Conservation (phyloP, 2,329 filamentous ascomycete genomes). For the Esteya vermicola region DNA sequence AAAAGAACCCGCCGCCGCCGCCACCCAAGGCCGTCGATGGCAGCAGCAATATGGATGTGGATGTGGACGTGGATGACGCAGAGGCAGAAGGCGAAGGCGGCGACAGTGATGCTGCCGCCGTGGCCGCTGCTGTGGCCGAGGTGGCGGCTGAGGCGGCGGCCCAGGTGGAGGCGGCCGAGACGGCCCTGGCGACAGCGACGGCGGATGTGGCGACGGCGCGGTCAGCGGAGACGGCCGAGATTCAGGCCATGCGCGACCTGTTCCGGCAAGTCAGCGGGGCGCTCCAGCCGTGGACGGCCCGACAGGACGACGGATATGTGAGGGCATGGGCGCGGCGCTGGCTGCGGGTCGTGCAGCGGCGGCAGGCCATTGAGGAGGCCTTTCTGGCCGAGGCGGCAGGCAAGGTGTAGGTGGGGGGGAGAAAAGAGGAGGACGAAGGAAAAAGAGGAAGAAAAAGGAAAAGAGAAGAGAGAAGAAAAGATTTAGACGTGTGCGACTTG, state of each 20-base stretch:
- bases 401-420: conserved; percentile 8
- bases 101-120: conserved; percentile 1
- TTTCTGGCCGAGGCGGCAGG: conserved; percentile 30
- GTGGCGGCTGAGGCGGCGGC: conserved; percentile 10
- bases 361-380: conserved; percentile 74
- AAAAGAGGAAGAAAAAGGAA: neutral
- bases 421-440: neutral
- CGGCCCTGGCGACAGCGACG: conserved; percentile 18
- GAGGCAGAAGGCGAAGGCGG: conserved; percentile 6
- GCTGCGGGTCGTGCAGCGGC: conserved; percentile 71
- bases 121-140: conserved; percentile 30
- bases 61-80: conserved; percentile 24
- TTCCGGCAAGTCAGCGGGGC: conserved; percentile 72
- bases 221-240: conserved; percentile 54
- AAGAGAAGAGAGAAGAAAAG: neutral
- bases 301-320: conserved; percentile 45
- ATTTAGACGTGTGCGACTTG: no score
- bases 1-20: conserved; percentile 20
- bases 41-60: conserved; percentile 13
- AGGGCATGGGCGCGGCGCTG: conserved; percentile 74
- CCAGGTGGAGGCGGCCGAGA: conserved; percentile 7
- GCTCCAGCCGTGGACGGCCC: conserved; percentile 53
- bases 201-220: conserved; percentile 26
- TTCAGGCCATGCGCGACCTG: conserved; percentile 60
- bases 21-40: neutral